Percentiles rank a stretch among this genome's conserved stretches.
These are phyloP conservation scores for Cladophialophora exuberans DNA, from an alignment of 2,329 filamentous ascomycete species.

Conservation along the genomic window DNA sequence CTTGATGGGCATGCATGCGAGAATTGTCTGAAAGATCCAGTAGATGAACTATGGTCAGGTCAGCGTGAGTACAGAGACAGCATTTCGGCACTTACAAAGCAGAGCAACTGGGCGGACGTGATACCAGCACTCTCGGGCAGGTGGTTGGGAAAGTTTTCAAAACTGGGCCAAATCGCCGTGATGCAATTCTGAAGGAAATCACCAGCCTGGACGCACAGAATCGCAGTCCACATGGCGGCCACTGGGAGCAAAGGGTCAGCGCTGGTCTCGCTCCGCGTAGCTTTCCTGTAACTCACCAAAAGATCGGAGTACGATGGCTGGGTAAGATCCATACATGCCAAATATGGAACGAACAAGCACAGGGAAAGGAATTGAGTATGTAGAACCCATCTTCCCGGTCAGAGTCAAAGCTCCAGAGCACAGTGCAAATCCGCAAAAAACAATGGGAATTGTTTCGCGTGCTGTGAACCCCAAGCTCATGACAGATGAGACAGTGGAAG, in stretches of 20 bases:
- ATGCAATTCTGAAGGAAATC: constrained; percentile 45
- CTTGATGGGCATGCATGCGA: constrained; percentile 49
- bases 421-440: constrained; percentile 52
- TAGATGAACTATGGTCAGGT: constrained; percentile 47
- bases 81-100: constrained; percentile 41
- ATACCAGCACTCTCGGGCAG: constrained; percentile 36
- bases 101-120: constrained; percentile 51
- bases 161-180: constrained; percentile 54
- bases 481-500: constrained; percentile 44
- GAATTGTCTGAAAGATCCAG: constrained; percentile 52
- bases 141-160: constrained; percentile 47
- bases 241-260: constrained; percentile 30
- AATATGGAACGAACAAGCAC: constrained; percentile 41
- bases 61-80: constrained; percentile 29
- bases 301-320: constrained; percentile 38
- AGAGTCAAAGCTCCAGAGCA: constrained; percentile 54
- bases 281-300: constrained; percentile 42
- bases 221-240: constrained; percentile 53
- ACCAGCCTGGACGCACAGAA: constrained; percentile 51
- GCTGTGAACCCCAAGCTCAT: constrained; percentile 52
- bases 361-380: constrained; percentile 38
- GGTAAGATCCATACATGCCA: constrained; percentile 45
- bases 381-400: constrained; percentile 49
- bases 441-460: constrained; percentile 53
- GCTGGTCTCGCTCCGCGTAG: not conserved